Percentiles rank a stretch among this genome's conserved stretches.
These are phyloP conservation scores for Coemansia umbellata DNA, from an alignment of 192 early-diverging fungal genomes.

Conservation along the genomic window DNA sequence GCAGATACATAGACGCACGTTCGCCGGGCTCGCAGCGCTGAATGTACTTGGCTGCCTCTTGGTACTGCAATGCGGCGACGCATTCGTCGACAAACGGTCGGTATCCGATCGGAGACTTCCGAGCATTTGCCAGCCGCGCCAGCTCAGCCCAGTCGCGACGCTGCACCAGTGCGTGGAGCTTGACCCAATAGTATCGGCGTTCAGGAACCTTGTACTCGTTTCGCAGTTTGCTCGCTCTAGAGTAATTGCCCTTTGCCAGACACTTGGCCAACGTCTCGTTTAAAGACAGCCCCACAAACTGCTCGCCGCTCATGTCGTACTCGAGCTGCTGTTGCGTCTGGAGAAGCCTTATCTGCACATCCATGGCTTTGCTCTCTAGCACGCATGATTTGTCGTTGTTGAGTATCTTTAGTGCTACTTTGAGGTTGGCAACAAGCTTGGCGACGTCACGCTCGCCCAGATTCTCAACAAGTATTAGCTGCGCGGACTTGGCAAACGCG, in stretches of 20 bases:
- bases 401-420: constrained; percentile 67
- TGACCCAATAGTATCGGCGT: constrained; percentile 86
- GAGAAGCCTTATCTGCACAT: constrained; percentile 61
- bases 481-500: constrained; percentile 57
- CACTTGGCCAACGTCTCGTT: constrained; percentile 84
- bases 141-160: constrained; percentile 83
- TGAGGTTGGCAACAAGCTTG: constrained; percentile 66
- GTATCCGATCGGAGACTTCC: constrained; percentile 78
- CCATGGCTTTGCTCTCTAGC: constrained; percentile 69
- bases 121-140: constrained; percentile 70
- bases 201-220: constrained; percentile 87
- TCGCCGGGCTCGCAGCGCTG: constrained; percentile 61
- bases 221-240: constrained; percentile 72
- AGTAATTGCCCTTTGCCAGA: constrained; percentile 65
- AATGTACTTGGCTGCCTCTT: constrained; percentile 76
- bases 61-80: constrained; percentile 66
- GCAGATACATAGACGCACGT: constrained; percentile 61
- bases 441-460: constrained; percentile 43
- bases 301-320: constrained; percentile 57
- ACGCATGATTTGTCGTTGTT: constrained; percentile 63
- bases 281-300: constrained; percentile 69
- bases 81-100: constrained; percentile 81
- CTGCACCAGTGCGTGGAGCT: constrained; percentile 74
- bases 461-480: constrained; percentile 53
- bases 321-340: constrained; percentile 72